Evolutionary conservation across 768 basidiomycete genomes (phyloP).

Genomic region (Leucocoprinus sp.): DNA sequence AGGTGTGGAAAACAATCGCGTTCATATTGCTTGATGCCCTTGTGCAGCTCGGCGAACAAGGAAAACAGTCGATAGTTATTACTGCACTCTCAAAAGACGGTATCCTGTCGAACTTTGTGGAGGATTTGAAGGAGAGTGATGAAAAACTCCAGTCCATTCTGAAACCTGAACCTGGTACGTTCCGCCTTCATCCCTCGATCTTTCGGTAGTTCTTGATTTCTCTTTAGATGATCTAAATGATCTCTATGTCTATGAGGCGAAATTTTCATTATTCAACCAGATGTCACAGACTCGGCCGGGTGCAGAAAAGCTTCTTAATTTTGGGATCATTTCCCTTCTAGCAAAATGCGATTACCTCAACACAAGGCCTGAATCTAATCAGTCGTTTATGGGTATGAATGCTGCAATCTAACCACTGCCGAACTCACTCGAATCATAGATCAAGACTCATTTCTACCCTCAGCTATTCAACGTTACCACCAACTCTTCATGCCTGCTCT

Average conservation of each 20-base stretch:
- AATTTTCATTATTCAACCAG: constrained; percentile 82
- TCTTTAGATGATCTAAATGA: constrained; percentile 77
- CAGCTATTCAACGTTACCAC: constrained; percentile 83
- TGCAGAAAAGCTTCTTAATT: constrained; percentile 77
- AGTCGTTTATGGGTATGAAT: constrained; percentile 65
- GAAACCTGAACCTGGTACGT: constrained; percentile 83
- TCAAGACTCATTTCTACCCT: constrained; percentile 79
- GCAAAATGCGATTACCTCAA: constrained; percentile 85
- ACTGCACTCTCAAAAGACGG: constrained; percentile 61
- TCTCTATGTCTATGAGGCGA: constrained; percentile 90
- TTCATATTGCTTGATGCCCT: constrained; percentile 85
- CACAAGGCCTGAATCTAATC: constrained; percentile 74
- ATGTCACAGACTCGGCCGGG: constrained; percentile 78
- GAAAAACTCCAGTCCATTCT: constrained; percentile 63
- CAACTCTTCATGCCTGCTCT: constrained; percentile 83
- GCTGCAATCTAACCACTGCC: neutral
- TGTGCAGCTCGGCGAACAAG: constrained; percentile 58
- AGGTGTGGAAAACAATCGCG: constrained; percentile 95
- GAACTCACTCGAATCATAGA: constrained; percentile 33
- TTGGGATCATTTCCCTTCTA: constrained; percentile 63
- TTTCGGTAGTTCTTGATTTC: neutral
- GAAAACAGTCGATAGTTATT: constrained; percentile 60
- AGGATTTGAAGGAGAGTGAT: constrained; percentile 80
- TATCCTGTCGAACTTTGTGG: constrained; percentile 72
- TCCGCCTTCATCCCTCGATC: neutral